Conservation (phyloP, 805 yeast species). For the Ogataea dorogensis region DNA sequence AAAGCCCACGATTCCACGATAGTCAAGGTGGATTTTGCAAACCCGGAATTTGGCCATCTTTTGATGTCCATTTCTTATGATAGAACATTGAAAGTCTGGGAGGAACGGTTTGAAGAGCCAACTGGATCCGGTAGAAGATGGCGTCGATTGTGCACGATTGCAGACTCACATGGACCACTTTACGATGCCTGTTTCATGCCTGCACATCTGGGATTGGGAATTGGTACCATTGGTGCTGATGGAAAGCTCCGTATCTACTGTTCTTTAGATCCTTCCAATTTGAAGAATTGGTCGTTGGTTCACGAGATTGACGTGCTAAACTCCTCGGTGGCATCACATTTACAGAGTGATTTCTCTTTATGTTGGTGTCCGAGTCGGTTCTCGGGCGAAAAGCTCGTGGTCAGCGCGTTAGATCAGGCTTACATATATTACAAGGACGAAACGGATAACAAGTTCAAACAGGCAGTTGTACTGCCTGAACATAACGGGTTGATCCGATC, state of each 20-base stretch:
- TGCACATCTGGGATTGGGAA: constrained; percentile 70
- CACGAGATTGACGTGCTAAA: constrained; percentile 66
- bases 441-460: constrained; percentile 47
- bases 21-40: constrained; percentile 85
- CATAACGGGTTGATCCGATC: constrained; percentile 85
- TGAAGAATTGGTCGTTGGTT: constrained; percentile 76
- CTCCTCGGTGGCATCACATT: constrained; percentile 72
- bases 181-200: constrained; percentile 92
- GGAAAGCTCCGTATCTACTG: constrained; percentile 84
- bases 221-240: constrained; percentile 88
- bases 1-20: constrained; percentile 92
- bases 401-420: constrained; percentile 85
- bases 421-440: constrained; percentile 59
- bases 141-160: constrained; percentile 69
- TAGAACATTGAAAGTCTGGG: constrained; percentile 86
- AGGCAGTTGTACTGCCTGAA: constrained; percentile 69
- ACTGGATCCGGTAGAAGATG: constrained; percentile 81
- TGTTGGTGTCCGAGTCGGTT: constrained; percentile 92
- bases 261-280: constrained; percentile 84
- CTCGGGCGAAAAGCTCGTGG: constrained; percentile 75
- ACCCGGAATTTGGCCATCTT: constrained; percentile 88
- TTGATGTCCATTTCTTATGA: constrained; percentile 89
- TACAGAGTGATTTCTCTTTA: constrained; percentile 81
- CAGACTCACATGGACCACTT: constrained; percentile 85
- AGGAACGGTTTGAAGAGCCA: constrained; percentile 77